These are phyloP conservation scores for Scenedesmus sp. DNA, from an alignment of 163 green algal genomes.

Conservation along the genomic window DNA sequence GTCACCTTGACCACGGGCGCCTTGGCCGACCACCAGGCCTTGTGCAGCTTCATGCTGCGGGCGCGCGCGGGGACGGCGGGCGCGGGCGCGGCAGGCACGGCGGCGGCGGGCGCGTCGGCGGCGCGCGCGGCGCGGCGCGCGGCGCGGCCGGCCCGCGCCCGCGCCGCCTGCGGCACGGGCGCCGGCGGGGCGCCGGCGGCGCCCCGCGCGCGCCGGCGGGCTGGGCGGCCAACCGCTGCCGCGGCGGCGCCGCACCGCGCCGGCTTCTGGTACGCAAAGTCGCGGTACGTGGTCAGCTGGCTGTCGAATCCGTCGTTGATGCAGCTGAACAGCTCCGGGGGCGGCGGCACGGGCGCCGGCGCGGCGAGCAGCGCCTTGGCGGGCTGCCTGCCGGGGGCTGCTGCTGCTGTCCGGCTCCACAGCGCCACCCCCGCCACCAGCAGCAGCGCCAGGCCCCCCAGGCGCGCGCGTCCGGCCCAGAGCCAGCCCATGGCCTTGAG, in stretches of 20 bases:
- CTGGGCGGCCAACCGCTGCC: not conserved
- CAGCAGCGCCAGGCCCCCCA: not conserved
- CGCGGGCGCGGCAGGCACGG: not conserved
- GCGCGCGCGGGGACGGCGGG: not conserved
- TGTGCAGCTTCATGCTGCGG: conserved; percentile 40
- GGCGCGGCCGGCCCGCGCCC: not conserved
- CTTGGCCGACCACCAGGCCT: conserved; percentile 50
- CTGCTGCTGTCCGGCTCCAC: conserved; percentile 8
- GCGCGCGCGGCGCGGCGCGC: not conserved
- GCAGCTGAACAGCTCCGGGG: conserved; percentile 25
- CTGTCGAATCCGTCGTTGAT: conserved; percentile 35
- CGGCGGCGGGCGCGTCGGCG: not conserved
- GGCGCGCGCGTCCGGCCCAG: too few species aligned
- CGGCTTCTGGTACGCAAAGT: conserved; percentile 43
- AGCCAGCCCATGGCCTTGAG: conserved; percentile 10
- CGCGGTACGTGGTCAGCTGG: conserved; percentile 36
- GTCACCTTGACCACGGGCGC: conserved; percentile 48
- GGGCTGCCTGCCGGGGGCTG: not conserved
- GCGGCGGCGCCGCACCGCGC: conserved; percentile 13
- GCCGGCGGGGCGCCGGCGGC: too few species aligned
- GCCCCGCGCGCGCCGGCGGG: too few species aligned
- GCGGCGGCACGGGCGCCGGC: too few species aligned
- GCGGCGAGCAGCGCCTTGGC: not conserved
- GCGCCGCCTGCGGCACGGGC: too few species aligned
- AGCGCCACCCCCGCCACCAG: not conserved